Percentiles rank a stretch among this genome's conserved stretches.
phyloP scores from a whole-genome alignment of 1,284 basidiomycete species.

The Ceratobasidium sp. region DNA sequence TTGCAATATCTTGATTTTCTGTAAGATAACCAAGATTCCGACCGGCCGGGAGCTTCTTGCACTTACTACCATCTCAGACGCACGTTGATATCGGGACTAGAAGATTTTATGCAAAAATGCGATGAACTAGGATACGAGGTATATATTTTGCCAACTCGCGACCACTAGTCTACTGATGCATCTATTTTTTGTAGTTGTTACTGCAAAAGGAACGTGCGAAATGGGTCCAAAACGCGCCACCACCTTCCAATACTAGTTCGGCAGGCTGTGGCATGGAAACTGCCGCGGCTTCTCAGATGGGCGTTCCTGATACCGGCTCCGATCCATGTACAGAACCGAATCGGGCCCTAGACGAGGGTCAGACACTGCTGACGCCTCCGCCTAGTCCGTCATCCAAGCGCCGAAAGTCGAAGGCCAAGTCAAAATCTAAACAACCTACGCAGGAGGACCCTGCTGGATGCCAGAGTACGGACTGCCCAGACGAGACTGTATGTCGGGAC shows the following conservation, averaged over 20 bases:
- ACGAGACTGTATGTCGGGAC: not conserved
- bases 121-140: conserved; percentile 36
- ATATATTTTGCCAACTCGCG: not conserved
- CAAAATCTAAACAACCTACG: not conserved
- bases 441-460: not conserved
- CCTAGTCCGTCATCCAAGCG: conserved; percentile 15
- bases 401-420: not conserved
- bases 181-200: conserved; percentile 16
- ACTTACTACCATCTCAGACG: conserved; percentile 22
- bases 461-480: conserved; percentile 4
- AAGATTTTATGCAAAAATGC: conserved; percentile 32
- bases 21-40: conserved; percentile 1
- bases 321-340: not conserved
- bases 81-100: conserved; percentile 11
- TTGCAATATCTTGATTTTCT: conserved; percentile 33
- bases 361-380: conserved; percentile 30
- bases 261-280: conserved; percentile 18
- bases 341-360: not conserved
- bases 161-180: not conserved
- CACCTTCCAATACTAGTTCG: not conserved
- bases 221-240: conserved; percentile 26
- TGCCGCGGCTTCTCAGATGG: not conserved
- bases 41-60: not conserved
- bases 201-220: conserved; percentile 27
- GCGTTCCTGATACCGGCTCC: not conserved